phyloP scores from a whole-genome alignment of 2,329 filamentous ascomycete species.

The Aspergillus fijiensis region DNA sequence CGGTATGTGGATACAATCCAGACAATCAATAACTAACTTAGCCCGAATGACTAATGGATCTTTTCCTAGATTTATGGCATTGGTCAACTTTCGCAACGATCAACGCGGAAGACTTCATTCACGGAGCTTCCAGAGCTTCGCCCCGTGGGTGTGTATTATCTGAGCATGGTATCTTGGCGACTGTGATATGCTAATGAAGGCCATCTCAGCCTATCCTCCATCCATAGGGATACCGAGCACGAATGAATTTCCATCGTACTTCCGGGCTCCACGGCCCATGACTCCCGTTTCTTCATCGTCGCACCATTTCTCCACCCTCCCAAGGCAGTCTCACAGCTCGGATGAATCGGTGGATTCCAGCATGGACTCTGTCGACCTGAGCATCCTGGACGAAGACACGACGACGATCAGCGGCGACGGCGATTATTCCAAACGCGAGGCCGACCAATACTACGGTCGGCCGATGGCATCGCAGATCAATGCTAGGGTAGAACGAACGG shows the following conservation, averaged over 20 bases:
- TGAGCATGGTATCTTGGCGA: not conserved
- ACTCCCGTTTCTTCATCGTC: not conserved
- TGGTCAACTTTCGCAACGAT: not conserved
- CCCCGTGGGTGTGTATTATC: not conserved
- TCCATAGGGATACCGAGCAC: not conserved
- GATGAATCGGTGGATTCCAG: not conserved
- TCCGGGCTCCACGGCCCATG: not conserved
- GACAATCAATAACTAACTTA: not conserved
- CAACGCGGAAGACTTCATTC: not conserved
- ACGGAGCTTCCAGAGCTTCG: not conserved
- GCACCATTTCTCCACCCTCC: not conserved
- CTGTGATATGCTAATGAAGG: not conserved
- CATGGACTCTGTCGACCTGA: not conserved
- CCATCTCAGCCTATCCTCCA: not conserved
- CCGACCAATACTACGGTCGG: slow-evolving; percentile 10
- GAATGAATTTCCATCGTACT: not conserved
- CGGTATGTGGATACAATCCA: not conserved
- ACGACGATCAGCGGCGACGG: not conserved
- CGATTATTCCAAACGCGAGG: slow-evolving; percentile 11
- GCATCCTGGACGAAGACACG: not conserved
- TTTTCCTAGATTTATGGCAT: not conserved
- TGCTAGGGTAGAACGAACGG: not conserved
- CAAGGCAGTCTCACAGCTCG: not conserved
- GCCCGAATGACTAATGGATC: not conserved
- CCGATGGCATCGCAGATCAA: not conserved